These are phyloP conservation scores for Pelargonium myrrhifolium DNA, from an alignment of 441 rosid species.

Conservation along the genomic window DNA sequence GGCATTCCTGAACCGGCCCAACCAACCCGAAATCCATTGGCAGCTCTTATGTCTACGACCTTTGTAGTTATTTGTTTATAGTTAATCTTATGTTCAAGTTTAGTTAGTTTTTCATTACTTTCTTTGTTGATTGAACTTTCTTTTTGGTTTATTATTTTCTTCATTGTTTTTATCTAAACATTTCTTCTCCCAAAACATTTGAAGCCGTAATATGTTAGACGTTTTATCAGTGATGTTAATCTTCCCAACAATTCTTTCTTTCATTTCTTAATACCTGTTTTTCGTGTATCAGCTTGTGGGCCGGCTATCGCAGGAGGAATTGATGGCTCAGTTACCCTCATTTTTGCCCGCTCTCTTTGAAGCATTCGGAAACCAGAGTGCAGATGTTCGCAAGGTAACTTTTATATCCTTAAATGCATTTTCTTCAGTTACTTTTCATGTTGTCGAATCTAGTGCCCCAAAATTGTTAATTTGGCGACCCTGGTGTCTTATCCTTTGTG, in stretches of 20 bases:
- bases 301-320: conserved; percentile 76
- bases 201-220: too few species aligned
- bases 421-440: background rate
- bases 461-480: background rate
- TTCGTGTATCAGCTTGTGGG: conserved; percentile 60
- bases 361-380: conserved; percentile 94
- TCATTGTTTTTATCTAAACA: too few species aligned
- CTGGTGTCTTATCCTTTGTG: background rate
- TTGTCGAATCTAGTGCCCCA: background rate
- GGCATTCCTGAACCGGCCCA: too few species aligned
- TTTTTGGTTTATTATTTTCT: background rate
- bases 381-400: conserved; percentile 93
- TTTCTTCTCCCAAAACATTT: too few species aligned
- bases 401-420: background rate
- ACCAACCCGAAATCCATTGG: too few species aligned
- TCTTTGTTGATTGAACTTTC: background rate
- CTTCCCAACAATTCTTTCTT: background rate
- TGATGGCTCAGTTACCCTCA: conserved; percentile 71
- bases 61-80: too few species aligned
- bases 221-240: too few species aligned
- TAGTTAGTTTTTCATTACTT: background rate
- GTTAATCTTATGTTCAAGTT: too few species aligned
- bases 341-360: conserved; percentile 90
- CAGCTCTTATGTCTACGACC: too few species aligned
- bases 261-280: too few species aligned